Evolutionary conservation across 2,329 filamentous ascomycete species (phyloP).

Genomic region (Tolypocladium nubicola): DNA sequence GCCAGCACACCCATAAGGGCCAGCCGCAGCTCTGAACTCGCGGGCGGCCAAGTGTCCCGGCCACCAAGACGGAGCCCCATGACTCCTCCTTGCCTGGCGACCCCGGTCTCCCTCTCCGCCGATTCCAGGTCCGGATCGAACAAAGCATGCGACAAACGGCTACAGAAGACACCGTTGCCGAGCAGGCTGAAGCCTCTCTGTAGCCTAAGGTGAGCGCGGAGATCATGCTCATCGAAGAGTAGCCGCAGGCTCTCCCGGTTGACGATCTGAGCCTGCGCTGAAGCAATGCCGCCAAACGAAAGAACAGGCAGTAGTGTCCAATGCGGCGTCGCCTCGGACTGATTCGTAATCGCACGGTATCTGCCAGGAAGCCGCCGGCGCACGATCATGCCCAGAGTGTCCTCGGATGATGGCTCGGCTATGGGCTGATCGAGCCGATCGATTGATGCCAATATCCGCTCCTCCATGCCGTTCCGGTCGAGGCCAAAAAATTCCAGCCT

Average conservation of each 20-base stretch:
- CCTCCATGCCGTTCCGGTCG: slow-evolving; percentile 34
- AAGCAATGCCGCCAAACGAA: slow-evolving; percentile 65
- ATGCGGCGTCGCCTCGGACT: slow-evolving; percentile 34
- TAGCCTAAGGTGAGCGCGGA: slow-evolving; percentile 62
- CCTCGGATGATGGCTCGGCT: slow-evolving; percentile 11
- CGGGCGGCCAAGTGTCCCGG: slow-evolving; percentile 81
- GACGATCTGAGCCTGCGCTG: slow-evolving; percentile 64
- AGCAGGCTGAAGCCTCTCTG: slow-evolving; percentile 77
- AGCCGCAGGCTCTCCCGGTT: slow-evolving; percentile 66
- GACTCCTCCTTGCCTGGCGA: slow-evolving; percentile 55
- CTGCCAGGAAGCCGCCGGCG: slow-evolving; percentile 25
- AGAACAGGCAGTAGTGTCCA: slow-evolving; percentile 55
- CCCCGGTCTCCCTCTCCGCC: slow-evolving; percentile 61
- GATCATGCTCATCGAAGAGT: slow-evolving; percentile 62
- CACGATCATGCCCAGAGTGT: slow-evolving; percentile 30
- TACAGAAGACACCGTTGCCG: slow-evolving; percentile 74
- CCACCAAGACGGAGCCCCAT: slow-evolving; percentile 80
- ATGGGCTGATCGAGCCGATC: slow-evolving; percentile 26
- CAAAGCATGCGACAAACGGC: slow-evolving; percentile 67
- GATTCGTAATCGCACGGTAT: slow-evolving; percentile 7
- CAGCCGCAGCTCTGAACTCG: slow-evolving; percentile 83
- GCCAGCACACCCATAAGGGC: slow-evolving; percentile 76
- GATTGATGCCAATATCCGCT: slow-evolving; percentile 40
- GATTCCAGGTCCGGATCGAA: slow-evolving; percentile 77
- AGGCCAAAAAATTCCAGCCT: slow-evolving; percentile 38